A percentile compares a stretch with the other conserved stretches of the same genome.
Evolutionary conservation across 805 yeast species (phyloP).

Genomic region (Cyberlindnera japonica): DNA sequence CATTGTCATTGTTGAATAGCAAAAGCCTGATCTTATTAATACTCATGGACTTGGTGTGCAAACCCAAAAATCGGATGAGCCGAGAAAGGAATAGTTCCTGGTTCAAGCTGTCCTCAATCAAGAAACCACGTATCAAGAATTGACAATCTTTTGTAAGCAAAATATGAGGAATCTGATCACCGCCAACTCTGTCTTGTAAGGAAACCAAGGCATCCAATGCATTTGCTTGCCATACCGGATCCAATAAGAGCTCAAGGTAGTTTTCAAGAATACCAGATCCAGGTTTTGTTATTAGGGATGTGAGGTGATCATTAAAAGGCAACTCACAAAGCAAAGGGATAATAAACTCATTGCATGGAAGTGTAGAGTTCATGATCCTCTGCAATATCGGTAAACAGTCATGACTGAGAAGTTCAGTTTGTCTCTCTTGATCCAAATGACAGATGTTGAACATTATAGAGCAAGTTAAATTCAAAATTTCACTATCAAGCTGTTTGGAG

Average conservation of each 20-base stretch:
- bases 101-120: conserved; percentile 38
- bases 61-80: conserved; percentile 32
- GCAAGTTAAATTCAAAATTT: conserved; percentile 37
- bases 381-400: conserved; percentile 40
- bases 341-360: conserved; percentile 44
- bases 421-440: conserved; percentile 40
- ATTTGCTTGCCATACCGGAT: conserved; percentile 52
- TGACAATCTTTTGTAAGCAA: conserved; percentile 29
- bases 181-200: conserved; percentile 36
- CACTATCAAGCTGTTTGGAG: conserved; percentile 25
- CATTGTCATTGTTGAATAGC: conserved; percentile 14
- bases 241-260: conserved; percentile 36
- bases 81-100: conserved; percentile 42
- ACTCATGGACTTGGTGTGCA: conserved; percentile 13
- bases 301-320: conserved; percentile 36
- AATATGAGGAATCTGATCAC: conserved; percentile 27
- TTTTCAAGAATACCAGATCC: conserved; percentile 29
- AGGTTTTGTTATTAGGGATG: conserved; percentile 29
- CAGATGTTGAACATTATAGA: conserved; percentile 45
- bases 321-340: conserved; percentile 47
- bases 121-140: conserved; percentile 38
- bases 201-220: conserved; percentile 47
- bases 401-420: conserved; percentile 35
- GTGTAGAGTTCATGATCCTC: conserved; percentile 33
- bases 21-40: conserved; percentile 23